These are phyloP conservation scores for Canavalia gladiata DNA, from an alignment of 306 rosid genomes.

Conservation along the genomic window DNA sequence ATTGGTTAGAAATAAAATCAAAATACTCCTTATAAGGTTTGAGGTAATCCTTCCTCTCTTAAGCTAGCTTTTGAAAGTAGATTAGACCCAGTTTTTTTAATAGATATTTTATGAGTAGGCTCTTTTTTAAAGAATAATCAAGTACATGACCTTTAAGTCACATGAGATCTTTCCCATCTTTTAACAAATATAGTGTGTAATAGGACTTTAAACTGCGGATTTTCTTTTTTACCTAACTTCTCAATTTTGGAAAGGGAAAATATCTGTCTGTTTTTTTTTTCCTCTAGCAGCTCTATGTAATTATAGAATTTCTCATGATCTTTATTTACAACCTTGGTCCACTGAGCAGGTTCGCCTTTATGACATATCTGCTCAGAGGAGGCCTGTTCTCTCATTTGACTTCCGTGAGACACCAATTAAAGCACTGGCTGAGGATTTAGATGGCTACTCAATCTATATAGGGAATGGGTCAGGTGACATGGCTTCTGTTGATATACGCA, in stretches of 20 bases:
- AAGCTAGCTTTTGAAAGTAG: too few species aligned
- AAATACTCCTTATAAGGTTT: too few species aligned
- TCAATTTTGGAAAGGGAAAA: constrained; percentile 14
- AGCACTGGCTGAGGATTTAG: constrained; percentile 78
- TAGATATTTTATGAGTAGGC: background rate
- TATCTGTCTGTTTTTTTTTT: background rate
- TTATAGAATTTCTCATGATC: constrained; percentile 4
- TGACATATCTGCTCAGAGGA: constrained; percentile 92
- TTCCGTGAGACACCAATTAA: constrained; percentile 87
- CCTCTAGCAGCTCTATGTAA: background rate
- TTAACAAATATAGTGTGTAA: background rate
- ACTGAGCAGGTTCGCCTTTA: constrained; percentile 82
- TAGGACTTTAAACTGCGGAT: background rate
- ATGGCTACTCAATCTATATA: constrained; percentile 80
- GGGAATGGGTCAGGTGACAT: constrained; percentile 98
- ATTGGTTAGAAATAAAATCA: too few species aligned
- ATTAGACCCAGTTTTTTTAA: too few species aligned
- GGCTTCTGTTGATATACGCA: constrained; percentile 87
- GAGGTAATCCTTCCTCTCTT: too few species aligned
- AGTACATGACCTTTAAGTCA: background rate
- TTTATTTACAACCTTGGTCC: constrained; percentile 7
- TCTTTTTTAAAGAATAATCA: background rate
- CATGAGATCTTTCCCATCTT: background rate
- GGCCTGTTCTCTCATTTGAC: constrained; percentile 85
- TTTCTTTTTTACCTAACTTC: background rate